Evolutionary conservation across 2,329 filamentous ascomycete species (phyloP).

Genomic region (Botryosphaeria dothidea): DNA sequence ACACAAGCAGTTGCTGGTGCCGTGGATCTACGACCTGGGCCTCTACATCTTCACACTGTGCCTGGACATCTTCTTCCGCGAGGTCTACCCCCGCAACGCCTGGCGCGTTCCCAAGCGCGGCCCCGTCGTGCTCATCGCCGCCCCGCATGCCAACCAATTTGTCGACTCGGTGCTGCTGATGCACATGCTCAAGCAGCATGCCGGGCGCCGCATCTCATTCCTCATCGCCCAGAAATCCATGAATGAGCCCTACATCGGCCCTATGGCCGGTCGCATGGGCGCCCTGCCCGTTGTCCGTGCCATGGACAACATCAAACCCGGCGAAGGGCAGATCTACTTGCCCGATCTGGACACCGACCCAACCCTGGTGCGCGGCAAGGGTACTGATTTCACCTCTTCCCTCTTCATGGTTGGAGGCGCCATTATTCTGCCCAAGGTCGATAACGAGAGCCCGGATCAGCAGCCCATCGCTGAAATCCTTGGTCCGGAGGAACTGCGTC

Average conservation of each 20-base stretch:
- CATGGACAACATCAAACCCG: constrained; percentile 20
- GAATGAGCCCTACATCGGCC: constrained; percentile 14
- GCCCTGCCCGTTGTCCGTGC: constrained; percentile 17
- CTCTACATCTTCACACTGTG: constrained; percentile 14
- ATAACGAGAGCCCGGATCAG: constrained; percentile 9
- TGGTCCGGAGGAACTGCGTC: constrained; percentile 8
- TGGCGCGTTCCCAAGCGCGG: constrained; percentile 8
- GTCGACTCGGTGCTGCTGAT: constrained; percentile 18
- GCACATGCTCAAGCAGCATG: constrained; percentile 16
- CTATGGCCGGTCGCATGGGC: constrained; percentile 12
- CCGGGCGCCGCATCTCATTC: constrained; percentile 12
- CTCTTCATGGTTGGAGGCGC: constrained; percentile 13
- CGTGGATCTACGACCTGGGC: constrained; percentile 17
- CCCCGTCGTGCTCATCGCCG: constrained; percentile 17
- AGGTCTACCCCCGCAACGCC: constrained; percentile 13
- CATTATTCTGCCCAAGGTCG: constrained; percentile 13
- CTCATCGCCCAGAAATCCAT: constrained; percentile 21
- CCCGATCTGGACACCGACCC: constrained; percentile 17
- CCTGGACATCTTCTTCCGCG: constrained; percentile 22
- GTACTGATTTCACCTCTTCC: constrained; percentile 9
- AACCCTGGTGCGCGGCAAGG: constrained; percentile 12
- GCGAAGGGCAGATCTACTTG: constrained; percentile 18
- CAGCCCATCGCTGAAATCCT: constrained; percentile 18
- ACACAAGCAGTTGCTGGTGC: constrained; percentile 11
- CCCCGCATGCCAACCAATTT: constrained; percentile 20